phyloP scores from a whole-genome alignment of 768 basidiomycete species.

The Naganishia friedmannii region DNA sequence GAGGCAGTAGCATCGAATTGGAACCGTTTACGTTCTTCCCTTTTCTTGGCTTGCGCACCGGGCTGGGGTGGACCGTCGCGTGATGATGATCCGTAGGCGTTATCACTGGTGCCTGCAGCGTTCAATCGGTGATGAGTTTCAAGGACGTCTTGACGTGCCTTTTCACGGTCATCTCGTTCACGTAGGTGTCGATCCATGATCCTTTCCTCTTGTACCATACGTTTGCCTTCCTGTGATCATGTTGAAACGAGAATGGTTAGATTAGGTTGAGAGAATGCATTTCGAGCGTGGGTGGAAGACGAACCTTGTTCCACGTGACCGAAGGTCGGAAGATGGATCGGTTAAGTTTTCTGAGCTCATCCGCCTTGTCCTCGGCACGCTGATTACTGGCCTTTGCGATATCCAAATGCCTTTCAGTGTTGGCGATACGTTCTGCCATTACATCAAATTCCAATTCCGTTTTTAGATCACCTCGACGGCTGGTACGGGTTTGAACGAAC shows the following conservation, averaged over 20 bases:
- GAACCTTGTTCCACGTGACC: slow-evolving; percentile 79
- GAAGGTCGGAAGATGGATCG: slow-evolving; percentile 90
- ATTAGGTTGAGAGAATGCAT: neutral
- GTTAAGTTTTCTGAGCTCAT: slow-evolving; percentile 90
- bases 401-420: slow-evolving; percentile 92
- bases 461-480: neutral
- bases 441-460: too few species aligned
- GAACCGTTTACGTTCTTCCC: slow-evolving; percentile 74
- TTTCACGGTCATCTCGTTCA: slow-evolving; percentile 77
- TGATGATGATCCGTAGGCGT: slow-evolving; percentile 46
- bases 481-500: too few species aligned
- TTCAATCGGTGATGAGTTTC: slow-evolving; percentile 84
- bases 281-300: slow-evolving; percentile 17
- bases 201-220: slow-evolving; percentile 78
- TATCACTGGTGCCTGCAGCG: slow-evolving; percentile 63
- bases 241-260: neutral
- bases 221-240: slow-evolving; percentile 65
- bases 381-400: slow-evolving; percentile 80
- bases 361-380: slow-evolving; percentile 87
- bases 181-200: slow-evolving; percentile 80
- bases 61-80: slow-evolving; percentile 55
- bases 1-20: slow-evolving; percentile 87
- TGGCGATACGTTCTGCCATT: slow-evolving; percentile 62
- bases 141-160: slow-evolving; percentile 76
- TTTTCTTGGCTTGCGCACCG: slow-evolving; percentile 60